Evolutionary conservation across 2,329 filamentous ascomycete genomes (phyloP), one percentile per base, ranked within the genome.

Genomic region (Fusarium sp.): DNA sequence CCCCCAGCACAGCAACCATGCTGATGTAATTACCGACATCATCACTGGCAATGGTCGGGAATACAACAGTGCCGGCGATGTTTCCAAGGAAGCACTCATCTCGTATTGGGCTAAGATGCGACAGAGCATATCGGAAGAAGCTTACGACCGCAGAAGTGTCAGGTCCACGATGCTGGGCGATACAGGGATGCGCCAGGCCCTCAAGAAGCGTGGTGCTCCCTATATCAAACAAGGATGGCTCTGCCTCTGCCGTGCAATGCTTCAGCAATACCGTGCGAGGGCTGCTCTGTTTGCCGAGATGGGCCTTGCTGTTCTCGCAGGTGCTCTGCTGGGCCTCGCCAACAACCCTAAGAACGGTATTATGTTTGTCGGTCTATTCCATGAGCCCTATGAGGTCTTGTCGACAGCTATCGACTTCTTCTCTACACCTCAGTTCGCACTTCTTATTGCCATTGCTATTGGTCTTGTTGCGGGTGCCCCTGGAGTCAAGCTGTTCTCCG

Each of bases 1-100:
- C 65, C 85, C 85, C 2, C 66, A 78, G 22, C 82, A 86, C 63
- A 82, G 82, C 48, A 91, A 91, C 70, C 85, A 84, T 11, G 89
- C 86, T 14, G 89, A 91, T 69, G 82, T 87, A 3, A 83, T 91
- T 30, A 89, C 89, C n/a, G 89, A 91, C 59, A 90, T 91, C 70
- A 86, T 90, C 73, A 88, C 87, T 0, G 88, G 88, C 7, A 87
- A 89, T 69, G 88, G 88, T 2, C 80, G 83, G 20, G 76, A 81
- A 18, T 89, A 90, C 78, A 87, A 88, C 70, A 73, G 67, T 7
- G 76, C 74, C 0, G 85, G 85, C 9, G 84, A 88, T 42, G 82
- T 86, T 33, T 84, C 83, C 38, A 85, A 86, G 35, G 81, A 86
- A n/a, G 75, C 81, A 14, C 80, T 90, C 31, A 88, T 89, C 31